phyloP scores from a whole-genome alignment of 495 filamentous ascomycete species.

The Penicillium lagena region DNA sequence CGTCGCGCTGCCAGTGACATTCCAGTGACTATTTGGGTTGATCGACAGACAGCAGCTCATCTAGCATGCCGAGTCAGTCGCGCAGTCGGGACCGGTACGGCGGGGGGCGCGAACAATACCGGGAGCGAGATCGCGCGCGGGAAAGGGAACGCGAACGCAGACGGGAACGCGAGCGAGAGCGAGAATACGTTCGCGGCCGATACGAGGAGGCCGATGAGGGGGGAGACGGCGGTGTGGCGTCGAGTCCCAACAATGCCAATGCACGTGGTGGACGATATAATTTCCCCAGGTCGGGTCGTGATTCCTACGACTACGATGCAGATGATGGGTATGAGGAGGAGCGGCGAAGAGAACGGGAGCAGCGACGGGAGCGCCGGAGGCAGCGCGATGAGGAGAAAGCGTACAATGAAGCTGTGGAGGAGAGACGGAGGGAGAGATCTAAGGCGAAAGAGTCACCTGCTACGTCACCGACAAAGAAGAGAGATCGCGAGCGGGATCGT shows the following conservation, averaged over 20 bases:
- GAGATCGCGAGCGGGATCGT: slow-evolving; percentile 22
- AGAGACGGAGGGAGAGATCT: slow-evolving; percentile 20
- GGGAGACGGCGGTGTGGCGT: slow-evolving; percentile 1
- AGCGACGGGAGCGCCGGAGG: slow-evolving; percentile 7
- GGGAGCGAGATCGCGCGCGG: slow-evolving; percentile 30
- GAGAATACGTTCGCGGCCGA: slow-evolving; percentile 23
- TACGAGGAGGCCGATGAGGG: slow-evolving; percentile 12
- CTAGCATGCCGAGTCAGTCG: slow-evolving; percentile 36
- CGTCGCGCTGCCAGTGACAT: neutral
- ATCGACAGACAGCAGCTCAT: no score
- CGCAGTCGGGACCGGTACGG: slow-evolving; percentile 35
- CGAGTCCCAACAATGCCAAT: slow-evolving; percentile 9
- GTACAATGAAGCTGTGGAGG: slow-evolving; percentile 10
- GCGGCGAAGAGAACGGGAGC: slow-evolving; percentile 7
- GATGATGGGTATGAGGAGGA: slow-evolving; percentile 13
- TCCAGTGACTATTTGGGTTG: neutral
- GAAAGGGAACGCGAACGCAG: slow-evolving; percentile 14
- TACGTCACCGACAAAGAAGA: slow-evolving; percentile 25
- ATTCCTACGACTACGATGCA: slow-evolving; percentile 11
- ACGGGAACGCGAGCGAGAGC: slow-evolving; percentile 11
- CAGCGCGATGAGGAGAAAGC: slow-evolving; percentile 11
- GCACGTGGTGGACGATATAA: slow-evolving; percentile 13
- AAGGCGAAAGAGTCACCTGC: slow-evolving; percentile 31
- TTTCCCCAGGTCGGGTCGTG: slow-evolving; percentile 15
- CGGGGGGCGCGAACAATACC: slow-evolving; percentile 21